phyloP scores from a whole-genome alignment of 352 stramenopile genomes.

The Phytophthora brassicae region DNA sequence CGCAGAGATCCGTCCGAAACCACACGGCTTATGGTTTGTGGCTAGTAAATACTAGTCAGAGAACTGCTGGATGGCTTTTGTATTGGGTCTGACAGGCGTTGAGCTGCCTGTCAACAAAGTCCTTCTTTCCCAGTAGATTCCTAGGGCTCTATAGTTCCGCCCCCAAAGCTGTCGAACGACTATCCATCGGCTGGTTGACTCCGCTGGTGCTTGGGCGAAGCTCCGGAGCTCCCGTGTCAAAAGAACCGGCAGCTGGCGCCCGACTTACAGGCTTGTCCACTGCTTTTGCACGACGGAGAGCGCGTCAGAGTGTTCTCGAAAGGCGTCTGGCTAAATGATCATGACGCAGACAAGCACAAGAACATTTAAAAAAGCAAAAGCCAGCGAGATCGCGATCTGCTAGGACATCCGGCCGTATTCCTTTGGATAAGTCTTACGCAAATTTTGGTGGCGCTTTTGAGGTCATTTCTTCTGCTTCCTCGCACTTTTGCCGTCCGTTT shows the following conservation, averaged over 20 bases:
- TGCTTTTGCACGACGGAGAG: constrained; percentile 23
- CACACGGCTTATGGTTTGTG: constrained; percentile 18
- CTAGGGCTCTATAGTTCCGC: constrained; percentile 23
- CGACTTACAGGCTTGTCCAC: constrained; percentile 24
- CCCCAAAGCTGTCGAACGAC: constrained; percentile 9
- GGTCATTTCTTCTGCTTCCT: too few relatives aligned
- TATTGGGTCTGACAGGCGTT: constrained; percentile 9
- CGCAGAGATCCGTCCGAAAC: constrained; percentile 18
- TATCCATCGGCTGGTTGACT: constrained; percentile 16
- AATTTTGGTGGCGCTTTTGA: constrained; percentile 31
- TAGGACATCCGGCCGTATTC: neutral
- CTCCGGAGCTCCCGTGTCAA: constrained; percentile 18
- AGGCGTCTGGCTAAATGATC: constrained; percentile 24
- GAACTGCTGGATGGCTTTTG: too few relatives aligned
- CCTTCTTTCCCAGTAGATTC: constrained; percentile 10
- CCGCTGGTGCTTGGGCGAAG: constrained; percentile 4
- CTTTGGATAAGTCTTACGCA: too few relatives aligned
- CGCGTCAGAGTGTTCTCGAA: constrained; percentile 24
- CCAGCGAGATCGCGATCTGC: constrained; percentile 7
- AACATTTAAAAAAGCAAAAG: constrained; percentile 23
- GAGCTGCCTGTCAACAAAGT: constrained; percentile 11
- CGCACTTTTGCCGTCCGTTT: too few relatives aligned
- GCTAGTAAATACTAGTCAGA: constrained; percentile 21
- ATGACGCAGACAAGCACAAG: constrained; percentile 7
- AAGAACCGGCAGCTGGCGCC: constrained; percentile 22